These are phyloP conservation scores for Pleurotus sapidus DNA, from an alignment of 768 basidiomycete genomes.

Conservation along the genomic window DNA sequence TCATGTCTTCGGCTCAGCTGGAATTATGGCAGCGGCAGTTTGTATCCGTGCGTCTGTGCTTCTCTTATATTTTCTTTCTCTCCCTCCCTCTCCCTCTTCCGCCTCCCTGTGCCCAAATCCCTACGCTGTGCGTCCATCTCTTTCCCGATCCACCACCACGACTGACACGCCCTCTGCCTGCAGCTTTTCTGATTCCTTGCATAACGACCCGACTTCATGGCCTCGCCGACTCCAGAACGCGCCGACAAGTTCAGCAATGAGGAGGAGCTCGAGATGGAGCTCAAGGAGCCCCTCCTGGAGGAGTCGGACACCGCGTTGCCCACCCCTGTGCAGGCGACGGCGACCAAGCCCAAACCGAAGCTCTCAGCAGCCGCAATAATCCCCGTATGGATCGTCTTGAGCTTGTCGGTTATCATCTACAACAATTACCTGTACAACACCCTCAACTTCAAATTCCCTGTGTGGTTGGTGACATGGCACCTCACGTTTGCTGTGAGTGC, in stretches of 20 bases:
- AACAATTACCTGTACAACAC: constrained; percentile 89
- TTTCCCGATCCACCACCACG: not conserved
- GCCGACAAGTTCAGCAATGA: constrained; percentile 10
- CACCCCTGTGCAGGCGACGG: constrained; percentile 48
- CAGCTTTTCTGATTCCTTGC: constrained; percentile 1
- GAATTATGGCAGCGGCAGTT: not conserved
- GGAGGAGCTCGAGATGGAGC: constrained; percentile 10
- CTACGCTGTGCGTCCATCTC: not conserved
- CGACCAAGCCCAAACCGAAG: constrained; percentile 41
- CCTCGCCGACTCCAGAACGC: not conserved
- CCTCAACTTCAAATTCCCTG: constrained; percentile 83
- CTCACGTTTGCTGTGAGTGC: constrained; percentile 59
- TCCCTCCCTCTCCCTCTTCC: not conserved
- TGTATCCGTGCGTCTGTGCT: not conserved
- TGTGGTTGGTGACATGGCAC: constrained; percentile 92
- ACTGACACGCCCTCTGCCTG: not conserved
- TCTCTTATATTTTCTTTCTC: not conserved
- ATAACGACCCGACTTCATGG: not conserved
- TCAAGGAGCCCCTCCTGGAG: constrained; percentile 7
- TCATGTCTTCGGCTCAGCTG: not conserved
- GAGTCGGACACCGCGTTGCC: constrained; percentile 37
- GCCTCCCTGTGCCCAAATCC: not conserved
- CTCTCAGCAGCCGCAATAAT: constrained; percentile 72
- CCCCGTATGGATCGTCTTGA: constrained; percentile 90
- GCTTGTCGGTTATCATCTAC: constrained; percentile 91